Percentiles rank a stretch among this genome's conserved stretches.
Evolutionary conservation across 495 filamentous ascomycete species (phyloP).

Genomic region (Alectoria sarmentosa): DNA sequence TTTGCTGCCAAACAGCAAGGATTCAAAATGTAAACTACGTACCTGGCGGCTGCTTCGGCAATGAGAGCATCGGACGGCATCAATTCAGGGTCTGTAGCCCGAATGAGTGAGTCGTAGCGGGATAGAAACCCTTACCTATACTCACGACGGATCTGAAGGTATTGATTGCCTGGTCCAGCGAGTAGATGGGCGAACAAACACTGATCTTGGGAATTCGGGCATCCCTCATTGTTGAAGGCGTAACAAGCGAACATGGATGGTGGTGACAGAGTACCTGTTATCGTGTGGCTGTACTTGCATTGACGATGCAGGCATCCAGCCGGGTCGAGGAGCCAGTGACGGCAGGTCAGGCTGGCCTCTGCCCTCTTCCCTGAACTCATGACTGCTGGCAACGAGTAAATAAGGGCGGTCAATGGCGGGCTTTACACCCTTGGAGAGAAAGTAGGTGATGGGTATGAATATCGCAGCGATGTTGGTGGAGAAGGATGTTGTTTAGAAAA

Average conservation of each 20-base stretch:
- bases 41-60: constrained; percentile 22
- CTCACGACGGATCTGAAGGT: constrained; percentile 10
- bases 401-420: not conserved
- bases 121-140: constrained; percentile 1
- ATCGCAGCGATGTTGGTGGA: not conserved
- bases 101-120: not conserved
- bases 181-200: constrained; percentile 19
- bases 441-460: not conserved
- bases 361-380: not conserved
- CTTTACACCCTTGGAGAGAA: not conserved
- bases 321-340: constrained; percentile 20
- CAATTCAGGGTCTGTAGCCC: constrained; percentile 12
- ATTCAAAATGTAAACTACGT: too few species aligned
- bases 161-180: not conserved
- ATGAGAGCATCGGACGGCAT: constrained; percentile 16
- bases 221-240: constrained; percentile 19
- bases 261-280: constrained; percentile 14
- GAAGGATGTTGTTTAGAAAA: not conserved
- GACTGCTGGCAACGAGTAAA: not conserved
- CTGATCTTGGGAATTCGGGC: not conserved
- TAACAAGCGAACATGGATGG: constrained; percentile 17
- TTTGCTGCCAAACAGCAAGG: too few species aligned
- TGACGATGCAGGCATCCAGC: constrained; percentile 14
- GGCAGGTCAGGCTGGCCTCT: constrained; percentile 13
- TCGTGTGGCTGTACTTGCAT: constrained; percentile 16